Evolutionary conservation across 225 moss, liverwort and hornwort species (phyloP).

Genomic region (Physcomitrium patens): DNA sequence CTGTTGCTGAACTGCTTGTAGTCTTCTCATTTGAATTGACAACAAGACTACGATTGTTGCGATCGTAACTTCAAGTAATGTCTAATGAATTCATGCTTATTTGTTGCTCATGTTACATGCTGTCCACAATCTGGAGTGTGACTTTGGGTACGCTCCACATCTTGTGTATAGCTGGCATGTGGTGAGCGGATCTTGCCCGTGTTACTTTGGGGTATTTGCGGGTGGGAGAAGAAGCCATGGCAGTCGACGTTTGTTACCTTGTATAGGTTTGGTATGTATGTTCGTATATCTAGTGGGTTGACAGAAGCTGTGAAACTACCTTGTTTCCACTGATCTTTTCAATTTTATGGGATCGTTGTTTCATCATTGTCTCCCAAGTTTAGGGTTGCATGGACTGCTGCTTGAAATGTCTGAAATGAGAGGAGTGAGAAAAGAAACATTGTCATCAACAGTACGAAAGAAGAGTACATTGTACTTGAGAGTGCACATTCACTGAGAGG

Average conservation of each 20-base stretch:
- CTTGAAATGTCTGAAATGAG: background rate
- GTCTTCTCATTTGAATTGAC: background rate
- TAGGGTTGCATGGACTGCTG: background rate
- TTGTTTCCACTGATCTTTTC: background rate
- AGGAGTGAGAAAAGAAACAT: background rate
- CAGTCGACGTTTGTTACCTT: background rate
- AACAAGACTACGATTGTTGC: background rate
- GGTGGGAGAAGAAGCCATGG: background rate
- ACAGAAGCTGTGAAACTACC: background rate
- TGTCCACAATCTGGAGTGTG: conserved; percentile 4
- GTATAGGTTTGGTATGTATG: background rate
- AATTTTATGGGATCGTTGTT: background rate
- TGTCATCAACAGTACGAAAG: background rate
- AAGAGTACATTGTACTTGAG: background rate
- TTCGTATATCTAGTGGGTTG: background rate
- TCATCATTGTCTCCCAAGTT: background rate
- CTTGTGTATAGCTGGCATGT: background rate
- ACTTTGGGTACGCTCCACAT: conserved; percentile 1
- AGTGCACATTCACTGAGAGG: background rate
- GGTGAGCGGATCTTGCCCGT: background rate
- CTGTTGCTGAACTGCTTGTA: background rate
- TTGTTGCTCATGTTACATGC: conserved; percentile 6
- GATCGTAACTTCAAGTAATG: background rate
- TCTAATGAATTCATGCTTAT: conserved; percentile 1
- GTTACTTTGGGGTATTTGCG: background rate